phyloP scores from a whole-genome alignment of 768 basidiomycete species.

The Trametes cingulata region DNA sequence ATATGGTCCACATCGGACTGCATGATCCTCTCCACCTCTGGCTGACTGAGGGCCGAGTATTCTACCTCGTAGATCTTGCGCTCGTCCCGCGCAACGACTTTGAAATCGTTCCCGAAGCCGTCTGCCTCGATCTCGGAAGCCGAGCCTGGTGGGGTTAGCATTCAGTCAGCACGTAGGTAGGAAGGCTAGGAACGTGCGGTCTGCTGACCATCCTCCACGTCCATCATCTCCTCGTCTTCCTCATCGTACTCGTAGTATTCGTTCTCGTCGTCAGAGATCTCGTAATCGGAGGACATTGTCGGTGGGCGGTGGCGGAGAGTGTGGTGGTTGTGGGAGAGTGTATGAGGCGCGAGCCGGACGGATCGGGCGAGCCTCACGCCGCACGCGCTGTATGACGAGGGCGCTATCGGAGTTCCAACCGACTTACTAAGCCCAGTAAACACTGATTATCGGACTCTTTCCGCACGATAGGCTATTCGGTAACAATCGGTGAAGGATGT shows the following conservation, averaged over 20 bases:
- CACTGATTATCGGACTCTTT: background rate
- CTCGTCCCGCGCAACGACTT: conserved; percentile 52
- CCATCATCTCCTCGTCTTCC: conserved; percentile 67
- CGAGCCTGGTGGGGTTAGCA: conserved; percentile 34
- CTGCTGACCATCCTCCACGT: conserved; percentile 55
- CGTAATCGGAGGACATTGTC: conserved; percentile 64
- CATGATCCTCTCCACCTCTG: conserved; percentile 78
- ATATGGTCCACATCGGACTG: conserved; percentile 81
- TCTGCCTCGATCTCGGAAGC: conserved; percentile 70
- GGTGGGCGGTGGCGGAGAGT: background rate
- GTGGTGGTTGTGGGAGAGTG: conserved; percentile 1
- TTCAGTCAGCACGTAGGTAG: conserved; percentile 22
- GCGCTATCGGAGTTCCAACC: conserved; percentile 7
- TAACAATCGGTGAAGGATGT: no score
- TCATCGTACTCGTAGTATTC: conserved; percentile 71
- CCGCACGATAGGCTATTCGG: no score
- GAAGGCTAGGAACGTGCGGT: conserved; percentile 16
- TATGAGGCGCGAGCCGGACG: conserved; percentile 9
- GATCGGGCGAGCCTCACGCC: conserved; percentile 13
- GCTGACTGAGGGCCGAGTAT: conserved; percentile 72
- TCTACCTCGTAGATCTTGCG: conserved; percentile 83
- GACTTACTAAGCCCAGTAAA: background rate
- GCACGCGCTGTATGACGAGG: conserved; percentile 10
- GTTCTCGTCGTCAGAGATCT: conserved; percentile 66
- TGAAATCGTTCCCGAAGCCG: conserved; percentile 63